A percentile compares a stretch with the other conserved stretches of the same genome.
These are phyloP conservation scores for Dictyostelium firmibasis DNA, from an alignment of 78 protist species.

Conservation along the genomic window DNA sequence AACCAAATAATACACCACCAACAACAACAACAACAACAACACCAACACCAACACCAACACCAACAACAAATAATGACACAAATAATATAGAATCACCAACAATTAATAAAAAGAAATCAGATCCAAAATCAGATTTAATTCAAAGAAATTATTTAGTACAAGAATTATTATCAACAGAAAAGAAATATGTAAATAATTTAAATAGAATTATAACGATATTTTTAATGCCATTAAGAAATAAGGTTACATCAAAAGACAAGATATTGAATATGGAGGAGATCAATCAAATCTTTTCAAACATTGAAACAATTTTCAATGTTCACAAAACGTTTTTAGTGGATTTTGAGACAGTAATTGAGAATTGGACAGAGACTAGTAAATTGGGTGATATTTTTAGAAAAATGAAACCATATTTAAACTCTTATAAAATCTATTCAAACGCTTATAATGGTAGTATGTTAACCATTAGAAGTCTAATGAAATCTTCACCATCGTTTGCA, in stretches of 20 bases:
- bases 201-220: slow-evolving; percentile 71
- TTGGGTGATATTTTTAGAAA: slow-evolving; percentile 62
- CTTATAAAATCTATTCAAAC: slow-evolving; percentile 51
- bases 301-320: slow-evolving; percentile 50
- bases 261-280: slow-evolving; percentile 55
- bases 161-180: slow-evolving; percentile 67
- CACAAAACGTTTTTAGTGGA: slow-evolving; percentile 60
- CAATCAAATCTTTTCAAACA: slow-evolving; percentile 40
- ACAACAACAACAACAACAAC: background rate
- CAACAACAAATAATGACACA: background rate
- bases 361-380: slow-evolving; percentile 55
- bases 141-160: slow-evolving; percentile 67
- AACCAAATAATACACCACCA: background rate
- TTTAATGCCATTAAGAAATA: slow-evolving; percentile 51
- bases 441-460: slow-evolving; percentile 23
- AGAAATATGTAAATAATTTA: slow-evolving; percentile 66
- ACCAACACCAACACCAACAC: background rate
- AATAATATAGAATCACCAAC: background rate
- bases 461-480: slow-evolving; percentile 18
- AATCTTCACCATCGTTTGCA: slow-evolving; percentile 20
- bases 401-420: slow-evolving; percentile 34
- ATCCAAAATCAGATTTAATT: background rate
- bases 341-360: slow-evolving; percentile 23
- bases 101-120: background rate
- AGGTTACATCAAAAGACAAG: slow-evolving; percentile 29